phyloP scores from a whole-genome alignment of 2,329 filamentous ascomycete genomes.

The Ophiostoma pallidulum region DNA sequence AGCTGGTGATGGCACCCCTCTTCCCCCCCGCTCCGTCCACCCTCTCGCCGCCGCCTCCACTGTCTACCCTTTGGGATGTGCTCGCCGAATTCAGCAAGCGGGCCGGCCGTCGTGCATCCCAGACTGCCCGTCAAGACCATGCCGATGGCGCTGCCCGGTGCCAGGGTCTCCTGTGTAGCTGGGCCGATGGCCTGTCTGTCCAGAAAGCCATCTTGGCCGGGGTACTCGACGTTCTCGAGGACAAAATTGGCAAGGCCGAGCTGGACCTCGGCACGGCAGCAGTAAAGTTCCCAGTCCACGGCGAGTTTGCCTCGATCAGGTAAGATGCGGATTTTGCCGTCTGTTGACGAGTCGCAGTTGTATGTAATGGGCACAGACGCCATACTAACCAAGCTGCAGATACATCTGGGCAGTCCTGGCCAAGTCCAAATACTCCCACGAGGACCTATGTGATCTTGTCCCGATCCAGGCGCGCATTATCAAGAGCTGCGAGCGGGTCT shows the following conservation, averaged over 20 bases:
- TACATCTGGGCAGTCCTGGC: conserved; percentile 45
- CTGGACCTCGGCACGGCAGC: conserved; percentile 58
- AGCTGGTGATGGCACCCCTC: conserved; percentile 21
- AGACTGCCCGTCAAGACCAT: conserved; percentile 78
- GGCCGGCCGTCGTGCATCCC: conserved; percentile 50
- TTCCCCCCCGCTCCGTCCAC: neutral
- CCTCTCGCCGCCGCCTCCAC: neutral
- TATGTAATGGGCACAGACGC: no score
- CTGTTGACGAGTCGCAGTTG: neutral
- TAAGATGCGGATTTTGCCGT: conserved; percentile 25
- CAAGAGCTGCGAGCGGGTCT: conserved; percentile 56
- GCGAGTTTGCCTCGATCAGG: conserved; percentile 58
- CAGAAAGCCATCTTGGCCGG: conserved; percentile 43
- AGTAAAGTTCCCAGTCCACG: conserved; percentile 57
- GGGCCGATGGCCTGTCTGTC: conserved; percentile 35
- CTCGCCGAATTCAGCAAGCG: conserved; percentile 39
- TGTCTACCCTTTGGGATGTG: conserved; percentile 19
- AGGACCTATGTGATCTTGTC: conserved; percentile 28
- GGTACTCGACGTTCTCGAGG: conserved; percentile 53
- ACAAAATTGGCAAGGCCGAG: conserved; percentile 54
- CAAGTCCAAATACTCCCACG: conserved; percentile 29
- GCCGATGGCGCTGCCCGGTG: conserved; percentile 81
- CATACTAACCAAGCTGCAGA: conserved; percentile 20
- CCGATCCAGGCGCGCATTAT: conserved; percentile 48
- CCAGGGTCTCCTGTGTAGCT: conserved; percentile 58